Percentiles rank a stretch among this genome's conserved stretches.
phyloP scores from a whole-genome alignment of 1,284 basidiomycete genomes.

The Exsudoporus floridanus region DNA sequence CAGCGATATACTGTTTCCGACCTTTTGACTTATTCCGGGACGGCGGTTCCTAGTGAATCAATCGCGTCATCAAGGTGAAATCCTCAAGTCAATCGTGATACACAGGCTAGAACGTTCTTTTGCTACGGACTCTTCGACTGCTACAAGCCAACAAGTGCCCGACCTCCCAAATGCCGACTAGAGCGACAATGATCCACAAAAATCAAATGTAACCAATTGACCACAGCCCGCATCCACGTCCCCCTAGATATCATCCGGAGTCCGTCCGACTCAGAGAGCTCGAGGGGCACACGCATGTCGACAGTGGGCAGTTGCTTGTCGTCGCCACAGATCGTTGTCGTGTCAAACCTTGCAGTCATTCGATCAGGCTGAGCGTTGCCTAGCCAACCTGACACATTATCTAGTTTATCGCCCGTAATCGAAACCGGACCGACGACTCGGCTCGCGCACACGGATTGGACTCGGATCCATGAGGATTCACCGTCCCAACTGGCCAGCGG shows the following conservation, averaged over 20 bases:
- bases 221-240: constrained; percentile 1
- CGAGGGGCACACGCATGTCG: constrained; percentile 1
- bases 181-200: too few species aligned
- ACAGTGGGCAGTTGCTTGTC: background rate
- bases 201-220: background rate
- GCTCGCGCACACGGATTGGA: too few species aligned
- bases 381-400: background rate
- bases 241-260: background rate
- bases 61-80: constrained; percentile 49
- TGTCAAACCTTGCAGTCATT: background rate
- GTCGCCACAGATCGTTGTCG: background rate
- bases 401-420: background rate
- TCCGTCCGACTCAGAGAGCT: background rate
- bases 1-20: too few species aligned
- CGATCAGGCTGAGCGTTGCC: background rate
- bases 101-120: constrained; percentile 11
- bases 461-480: too few species aligned
- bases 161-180: too few species aligned
- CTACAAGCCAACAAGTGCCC: background rate
- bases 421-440: background rate
- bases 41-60: constrained; percentile 51
- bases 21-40: constrained; percentile 36
- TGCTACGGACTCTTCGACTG: background rate
- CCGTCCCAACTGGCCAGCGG: too few species aligned
- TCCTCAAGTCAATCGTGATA: constrained; percentile 14